phyloP scores from a whole-genome alignment of 2,329 filamentous ascomycete species.

The Sarocladium oryzae region DNA sequence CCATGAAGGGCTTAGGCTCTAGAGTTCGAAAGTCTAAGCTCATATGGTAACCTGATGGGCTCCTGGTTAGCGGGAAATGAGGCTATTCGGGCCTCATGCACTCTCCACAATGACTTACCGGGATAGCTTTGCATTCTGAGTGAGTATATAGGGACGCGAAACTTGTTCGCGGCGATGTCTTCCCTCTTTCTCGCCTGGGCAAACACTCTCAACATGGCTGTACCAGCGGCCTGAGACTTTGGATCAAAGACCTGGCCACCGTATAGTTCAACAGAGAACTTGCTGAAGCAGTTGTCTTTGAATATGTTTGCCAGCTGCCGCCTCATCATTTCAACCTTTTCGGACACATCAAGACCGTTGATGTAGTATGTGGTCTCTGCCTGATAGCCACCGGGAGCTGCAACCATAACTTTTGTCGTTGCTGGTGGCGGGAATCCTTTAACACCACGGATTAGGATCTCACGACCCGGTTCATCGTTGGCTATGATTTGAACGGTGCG shows the following conservation, averaged over 20 bases:
- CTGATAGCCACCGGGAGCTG: conserved; percentile 36
- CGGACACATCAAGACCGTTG: conserved; percentile 34
- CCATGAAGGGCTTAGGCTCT: conserved; percentile 35
- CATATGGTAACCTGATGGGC: conserved; percentile 29
- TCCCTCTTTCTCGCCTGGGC: conserved; percentile 35
- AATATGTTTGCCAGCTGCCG: conserved; percentile 29
- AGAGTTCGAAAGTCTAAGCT: conserved; percentile 36
- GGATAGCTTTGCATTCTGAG: conserved; percentile 35
- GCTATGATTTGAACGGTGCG: conserved; percentile 29
- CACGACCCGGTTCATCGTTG: conserved; percentile 13
- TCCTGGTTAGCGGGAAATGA: background rate
- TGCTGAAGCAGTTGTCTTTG: conserved; percentile 26
- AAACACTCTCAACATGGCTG: conserved; percentile 40
- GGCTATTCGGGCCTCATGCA: background rate
- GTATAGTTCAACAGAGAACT: conserved; percentile 28
- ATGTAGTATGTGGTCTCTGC: conserved; percentile 38
- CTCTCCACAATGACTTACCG: conserved; percentile 14
- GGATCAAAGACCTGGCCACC: conserved; percentile 32
- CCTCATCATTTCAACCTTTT: conserved; percentile 37
- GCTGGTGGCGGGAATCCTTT: conserved; percentile 23
- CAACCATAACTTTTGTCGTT: conserved; percentile 32
- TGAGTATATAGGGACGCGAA: conserved; percentile 31
- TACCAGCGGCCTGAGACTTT: conserved; percentile 38
- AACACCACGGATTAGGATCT: conserved; percentile 28
- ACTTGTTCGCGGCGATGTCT: conserved; percentile 27